phyloP scores from a whole-genome alignment of 2,329 filamentous ascomycete species.

The Fusarium sp. region DNA sequence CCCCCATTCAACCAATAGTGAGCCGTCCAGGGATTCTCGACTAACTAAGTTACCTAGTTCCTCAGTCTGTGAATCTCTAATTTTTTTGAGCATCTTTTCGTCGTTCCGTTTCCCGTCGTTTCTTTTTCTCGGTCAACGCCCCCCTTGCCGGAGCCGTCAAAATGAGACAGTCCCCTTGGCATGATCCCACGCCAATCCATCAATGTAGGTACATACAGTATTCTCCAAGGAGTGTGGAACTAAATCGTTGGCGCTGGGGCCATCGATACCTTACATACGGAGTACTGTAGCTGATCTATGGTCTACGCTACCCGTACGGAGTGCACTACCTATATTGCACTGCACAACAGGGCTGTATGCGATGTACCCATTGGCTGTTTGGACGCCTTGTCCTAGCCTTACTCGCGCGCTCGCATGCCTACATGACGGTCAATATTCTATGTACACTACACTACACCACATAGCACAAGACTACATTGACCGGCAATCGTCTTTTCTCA shows the following conservation, averaged over 20 bases:
- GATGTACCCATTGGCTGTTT: slow-evolving; percentile 11
- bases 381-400: slow-evolving; percentile 31
- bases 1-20: slow-evolving; percentile 14
- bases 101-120: background rate
- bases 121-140: slow-evolving; percentile 15
- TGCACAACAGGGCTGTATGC: slow-evolving; percentile 1
- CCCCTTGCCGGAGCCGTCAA: slow-evolving; percentile 30
- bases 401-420: slow-evolving; percentile 15
- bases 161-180: slow-evolving; percentile 41
- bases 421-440: slow-evolving; percentile 22
- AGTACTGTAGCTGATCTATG: background rate
- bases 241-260: slow-evolving; percentile 1
- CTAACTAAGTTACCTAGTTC: slow-evolving; percentile 5
- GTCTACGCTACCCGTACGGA: background rate
- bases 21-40: background rate
- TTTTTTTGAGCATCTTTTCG: background rate
- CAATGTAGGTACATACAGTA: background rate
- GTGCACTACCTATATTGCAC: slow-evolving; percentile 3
- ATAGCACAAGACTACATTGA: slow-evolving; percentile 6
- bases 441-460: slow-evolving; percentile 12
- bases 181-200: slow-evolving; percentile 41
- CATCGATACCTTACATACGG: background rate
- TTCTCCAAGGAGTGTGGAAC: slow-evolving; percentile 19
- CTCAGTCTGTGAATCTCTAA: background rate
- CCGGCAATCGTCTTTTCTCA: slow-evolving; percentile 25